Evolutionary conservation across 345 rosid genomes (phyloP), one percentile per base, ranked within the genome.

Genomic region (Raphanus raphanistrum): DNA sequence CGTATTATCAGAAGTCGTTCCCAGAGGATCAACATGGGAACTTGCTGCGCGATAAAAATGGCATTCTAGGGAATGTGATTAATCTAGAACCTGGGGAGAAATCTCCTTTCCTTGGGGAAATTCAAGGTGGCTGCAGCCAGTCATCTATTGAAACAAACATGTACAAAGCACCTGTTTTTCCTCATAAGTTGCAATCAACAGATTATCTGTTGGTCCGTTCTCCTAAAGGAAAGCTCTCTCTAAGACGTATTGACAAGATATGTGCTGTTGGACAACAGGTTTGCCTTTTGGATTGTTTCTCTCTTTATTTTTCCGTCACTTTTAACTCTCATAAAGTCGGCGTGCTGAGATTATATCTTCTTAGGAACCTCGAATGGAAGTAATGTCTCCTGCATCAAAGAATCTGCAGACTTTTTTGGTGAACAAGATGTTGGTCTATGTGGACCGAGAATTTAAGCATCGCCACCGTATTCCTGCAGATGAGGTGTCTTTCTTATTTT

Each of bases 321-420:
- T 55, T 55, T 54, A 54, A 26, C 31, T 66, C 17, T 50, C 64
- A 15, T 60, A 25, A 31, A 72, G 62, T 48, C 31, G 3, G 63
- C 4, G 7, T 68, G 21, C 31, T 68, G 8, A 73, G 60, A 29
- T 26, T 59, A 52, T 57, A 33, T 52, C 16, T 76, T 57, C 62
- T 71, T 77, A 95, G 98, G 98, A 91, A 83, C 99, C 98, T 62
- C 90, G 90, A 32, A 87, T 88, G 94, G 98, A 92, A 87, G 98
- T 92, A 36, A 88, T 91, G 80, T 81, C 99, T 68, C 98, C 96
- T 71, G 89, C 82, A 73, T 86, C 92, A 32, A 94, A 94, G 85
- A 89, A 84, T 81, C 87, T 90, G 77, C 97, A 87, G 83, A 75
- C 87, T 62, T 92, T 87, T 82, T 79, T 84, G 78, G 76, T 87